Evolutionary conservation across 352 stramenopile genomes (phyloP).

Genomic region (Phytopythium vexans): DNA sequence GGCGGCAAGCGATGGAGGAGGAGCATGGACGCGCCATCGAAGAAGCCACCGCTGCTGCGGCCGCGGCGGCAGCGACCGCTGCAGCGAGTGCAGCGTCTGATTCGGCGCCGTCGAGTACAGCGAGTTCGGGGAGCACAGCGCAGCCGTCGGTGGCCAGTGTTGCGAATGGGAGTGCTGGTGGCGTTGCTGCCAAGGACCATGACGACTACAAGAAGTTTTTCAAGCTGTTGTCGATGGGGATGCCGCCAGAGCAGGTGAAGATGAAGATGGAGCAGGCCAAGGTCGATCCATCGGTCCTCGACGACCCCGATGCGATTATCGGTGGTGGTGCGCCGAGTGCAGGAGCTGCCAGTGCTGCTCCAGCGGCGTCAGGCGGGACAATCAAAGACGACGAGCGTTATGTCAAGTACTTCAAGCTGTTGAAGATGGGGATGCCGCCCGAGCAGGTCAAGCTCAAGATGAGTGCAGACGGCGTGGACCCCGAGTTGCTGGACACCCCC

Average conservation of each 20-base stretch:
- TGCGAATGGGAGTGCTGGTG: conserved; percentile 15
- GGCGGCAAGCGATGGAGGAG: conserved; percentile 48
- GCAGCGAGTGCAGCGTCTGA: conserved; percentile 7
- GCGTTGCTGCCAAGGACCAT: conserved; percentile 63
- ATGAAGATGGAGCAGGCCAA: conserved; percentile 83
- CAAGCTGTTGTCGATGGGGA: conserved; percentile 77
- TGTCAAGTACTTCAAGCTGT: conserved; percentile 96
- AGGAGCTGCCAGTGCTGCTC: background rate
- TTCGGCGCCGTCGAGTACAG: background rate
- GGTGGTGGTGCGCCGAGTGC: conserved; percentile 22
- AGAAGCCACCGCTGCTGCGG: conserved; percentile 22
- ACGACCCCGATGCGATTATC: conserved; percentile 66
- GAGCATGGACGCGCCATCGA: conserved; percentile 37
- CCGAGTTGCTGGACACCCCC: conserved; percentile 86
- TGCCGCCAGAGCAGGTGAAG: conserved; percentile 80
- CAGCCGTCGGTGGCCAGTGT: conserved; percentile 1
- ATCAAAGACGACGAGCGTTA: conserved; percentile 85
- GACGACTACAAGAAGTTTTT: conserved; percentile 82
- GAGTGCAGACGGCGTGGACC: conserved; percentile 90
- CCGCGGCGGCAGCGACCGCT: conserved; percentile 12
- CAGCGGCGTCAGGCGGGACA: conserved; percentile 9
- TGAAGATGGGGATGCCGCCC: conserved; percentile 93
- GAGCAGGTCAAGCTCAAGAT: conserved; percentile 95
- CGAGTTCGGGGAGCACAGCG: background rate
- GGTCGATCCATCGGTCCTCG: conserved; percentile 60